Conservation (phyloP, 2,329 filamentous ascomycete species). For the Claviceps africana region DNA sequence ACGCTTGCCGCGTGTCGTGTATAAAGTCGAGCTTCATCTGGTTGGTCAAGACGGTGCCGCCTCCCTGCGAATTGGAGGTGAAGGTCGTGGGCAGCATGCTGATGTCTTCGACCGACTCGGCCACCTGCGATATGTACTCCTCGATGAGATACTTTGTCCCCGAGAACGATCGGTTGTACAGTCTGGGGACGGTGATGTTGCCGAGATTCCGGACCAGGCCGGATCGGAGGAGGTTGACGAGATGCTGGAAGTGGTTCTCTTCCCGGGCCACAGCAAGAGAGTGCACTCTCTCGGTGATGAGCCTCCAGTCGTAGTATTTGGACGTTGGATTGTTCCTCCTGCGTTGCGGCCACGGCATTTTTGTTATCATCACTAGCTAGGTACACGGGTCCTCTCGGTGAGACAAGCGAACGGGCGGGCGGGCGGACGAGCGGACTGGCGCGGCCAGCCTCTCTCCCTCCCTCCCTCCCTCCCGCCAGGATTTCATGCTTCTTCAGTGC, state of each 20-base stretch:
- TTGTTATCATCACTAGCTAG: not conserved
- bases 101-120: conserved; percentile 67
- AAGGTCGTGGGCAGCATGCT: conserved; percentile 48
- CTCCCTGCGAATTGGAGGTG: conserved; percentile 19
- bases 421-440: too few relatives aligned
- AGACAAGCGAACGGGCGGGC: too few relatives aligned
- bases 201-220: conserved; percentile 75
- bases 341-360: not conserved
- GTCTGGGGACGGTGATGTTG: conserved; percentile 67
- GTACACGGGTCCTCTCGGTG: too few relatives aligned
- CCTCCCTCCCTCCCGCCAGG: too few relatives aligned
- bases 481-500: conserved; percentile 5
- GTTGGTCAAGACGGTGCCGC: conserved; percentile 38
- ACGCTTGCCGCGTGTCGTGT: conserved; percentile 75
- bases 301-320: conserved; percentile 71
- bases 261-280: conserved; percentile 56
- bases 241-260: conserved; percentile 54
- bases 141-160: conserved; percentile 86
- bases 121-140: conserved; percentile 75
- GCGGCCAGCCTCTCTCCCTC: too few relatives aligned
- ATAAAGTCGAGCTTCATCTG: conserved; percentile 76
- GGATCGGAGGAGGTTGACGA: conserved; percentile 69
- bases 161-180: conserved; percentile 75
- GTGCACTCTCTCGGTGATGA: conserved; percentile 65
- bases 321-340: conserved; percentile 74